Evolutionary conservation across 768 basidiomycete species (phyloP).

Genomic region (Mycena leptocephala): DNA sequence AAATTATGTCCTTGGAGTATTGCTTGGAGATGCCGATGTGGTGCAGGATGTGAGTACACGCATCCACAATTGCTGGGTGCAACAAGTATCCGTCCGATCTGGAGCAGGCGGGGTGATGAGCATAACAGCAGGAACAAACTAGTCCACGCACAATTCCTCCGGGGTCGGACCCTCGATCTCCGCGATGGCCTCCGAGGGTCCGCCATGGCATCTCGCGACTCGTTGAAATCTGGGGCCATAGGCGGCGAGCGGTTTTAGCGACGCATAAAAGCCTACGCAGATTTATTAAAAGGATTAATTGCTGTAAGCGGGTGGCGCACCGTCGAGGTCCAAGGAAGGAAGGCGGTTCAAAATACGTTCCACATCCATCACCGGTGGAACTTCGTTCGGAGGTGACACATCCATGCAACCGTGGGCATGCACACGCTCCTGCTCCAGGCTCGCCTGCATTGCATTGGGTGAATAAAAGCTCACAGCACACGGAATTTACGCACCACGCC

Average conservation of each 20-base stretch:
- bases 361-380: background rate
- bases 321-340: background rate
- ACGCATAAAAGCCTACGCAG: background rate
- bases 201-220: conserved; percentile 8
- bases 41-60: background rate
- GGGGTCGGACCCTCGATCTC: background rate
- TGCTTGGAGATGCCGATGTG: conserved; percentile 14
- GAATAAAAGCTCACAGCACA: no score
- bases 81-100: background rate
- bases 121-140: background rate
- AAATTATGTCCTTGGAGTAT: background rate
- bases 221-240: conserved; percentile 9
- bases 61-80: conserved; percentile 8
- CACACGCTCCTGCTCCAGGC: no score
- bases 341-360: background rate
- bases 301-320: background rate
- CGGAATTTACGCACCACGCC: background rate
- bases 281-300: no score
- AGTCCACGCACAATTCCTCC: background rate
- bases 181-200: background rate
- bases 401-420: conserved; percentile 14
- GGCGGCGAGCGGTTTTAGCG: background rate
- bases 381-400: background rate
- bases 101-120: background rate
- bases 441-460: no score